These are phyloP conservation scores for Boechera stricta DNA, from an alignment of 345 rosid genomes.

Conservation along the genomic window DNA sequence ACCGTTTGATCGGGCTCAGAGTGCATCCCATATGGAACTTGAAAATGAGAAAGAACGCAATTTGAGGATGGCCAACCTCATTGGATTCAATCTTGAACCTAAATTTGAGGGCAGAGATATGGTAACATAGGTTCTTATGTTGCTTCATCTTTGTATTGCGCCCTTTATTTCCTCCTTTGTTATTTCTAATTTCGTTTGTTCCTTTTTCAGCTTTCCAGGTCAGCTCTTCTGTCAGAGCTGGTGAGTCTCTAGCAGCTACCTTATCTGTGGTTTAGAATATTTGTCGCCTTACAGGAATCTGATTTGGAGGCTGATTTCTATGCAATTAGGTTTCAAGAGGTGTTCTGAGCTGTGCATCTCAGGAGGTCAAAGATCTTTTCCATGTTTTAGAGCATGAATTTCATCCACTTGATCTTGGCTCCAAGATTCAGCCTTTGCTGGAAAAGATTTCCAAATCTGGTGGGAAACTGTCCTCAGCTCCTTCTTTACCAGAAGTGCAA, in stretches of 20 bases:
- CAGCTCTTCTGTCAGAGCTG: constrained; percentile 87
- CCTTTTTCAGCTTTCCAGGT: constrained; percentile 75
- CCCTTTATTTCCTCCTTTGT: constrained; percentile 17
- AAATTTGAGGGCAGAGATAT: constrained; percentile 88
- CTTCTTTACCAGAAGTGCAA: constrained; percentile 91
- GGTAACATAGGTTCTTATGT: constrained; percentile 54
- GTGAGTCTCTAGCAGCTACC: constrained; percentile 54
- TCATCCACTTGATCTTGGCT: constrained; percentile 82
- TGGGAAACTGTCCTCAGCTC: constrained; percentile 87
- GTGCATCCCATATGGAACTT: constrained; percentile 84
- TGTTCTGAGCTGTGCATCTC: constrained; percentile 91
- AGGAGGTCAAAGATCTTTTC: constrained; percentile 95
- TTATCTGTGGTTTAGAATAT: constrained; percentile 29
- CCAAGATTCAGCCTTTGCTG: constrained; percentile 77
- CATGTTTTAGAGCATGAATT: constrained; percentile 90
- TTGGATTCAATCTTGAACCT: constrained; percentile 86
- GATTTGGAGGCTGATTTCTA: constrained; percentile 25
- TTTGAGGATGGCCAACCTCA: constrained; percentile 91
- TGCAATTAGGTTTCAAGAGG: constrained; percentile 78
- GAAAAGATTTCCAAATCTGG: constrained; percentile 82
- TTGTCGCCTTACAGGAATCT: background rate
- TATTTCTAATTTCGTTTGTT: constrained; percentile 25
- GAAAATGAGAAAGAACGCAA: constrained; percentile 95
- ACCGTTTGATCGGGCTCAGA: constrained; percentile 69
- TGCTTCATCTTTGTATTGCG: background rate